Percentiles rank a stretch among this genome's conserved stretches.
Conservation (phyloP, 768 basidiomycete species). For the Lactifluus pinguis region DNA sequence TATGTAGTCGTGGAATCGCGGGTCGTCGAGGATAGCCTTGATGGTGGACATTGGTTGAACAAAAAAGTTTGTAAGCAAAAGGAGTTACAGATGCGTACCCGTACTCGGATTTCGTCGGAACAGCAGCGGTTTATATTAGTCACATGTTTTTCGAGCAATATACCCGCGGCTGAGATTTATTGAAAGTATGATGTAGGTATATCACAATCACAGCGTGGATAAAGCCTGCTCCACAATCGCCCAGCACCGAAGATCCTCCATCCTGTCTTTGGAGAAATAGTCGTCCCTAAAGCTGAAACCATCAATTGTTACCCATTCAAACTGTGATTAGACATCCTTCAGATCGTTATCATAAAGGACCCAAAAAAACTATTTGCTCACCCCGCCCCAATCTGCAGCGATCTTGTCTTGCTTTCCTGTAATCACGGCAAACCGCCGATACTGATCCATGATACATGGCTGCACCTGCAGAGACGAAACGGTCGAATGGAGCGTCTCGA, state of each 20-base stretch:
- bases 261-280: constrained; percentile 29
- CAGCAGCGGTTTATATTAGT: too few relatives aligned
- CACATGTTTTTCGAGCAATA: too few relatives aligned
- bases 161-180: too few relatives aligned
- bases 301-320: constrained; percentile 41
- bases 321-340: constrained; percentile 28
- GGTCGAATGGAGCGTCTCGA: constrained; percentile 33
- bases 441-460: constrained; percentile 49
- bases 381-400: constrained; percentile 33
- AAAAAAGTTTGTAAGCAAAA: too few relatives aligned
- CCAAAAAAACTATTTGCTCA: constrained; percentile 28
- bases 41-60: constrained; percentile 22
- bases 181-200: too few relatives aligned
- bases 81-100: too few relatives aligned
- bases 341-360: constrained; percentile 7
- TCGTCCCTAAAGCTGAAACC: constrained; percentile 55
- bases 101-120: too few relatives aligned
- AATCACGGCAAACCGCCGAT: constrained; percentile 60
- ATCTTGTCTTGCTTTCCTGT: constrained; percentile 29
- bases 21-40: constrained; percentile 43
- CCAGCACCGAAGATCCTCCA: constrained; percentile 11
- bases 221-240: constrained; percentile 7
- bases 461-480: constrained; percentile 43
- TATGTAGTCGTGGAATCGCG: constrained; percentile 81
- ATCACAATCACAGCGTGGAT: neutral